Base-by-base conservation (phyloP, 305 asterid genomes). In the Fraxinus paxiana region DNA sequence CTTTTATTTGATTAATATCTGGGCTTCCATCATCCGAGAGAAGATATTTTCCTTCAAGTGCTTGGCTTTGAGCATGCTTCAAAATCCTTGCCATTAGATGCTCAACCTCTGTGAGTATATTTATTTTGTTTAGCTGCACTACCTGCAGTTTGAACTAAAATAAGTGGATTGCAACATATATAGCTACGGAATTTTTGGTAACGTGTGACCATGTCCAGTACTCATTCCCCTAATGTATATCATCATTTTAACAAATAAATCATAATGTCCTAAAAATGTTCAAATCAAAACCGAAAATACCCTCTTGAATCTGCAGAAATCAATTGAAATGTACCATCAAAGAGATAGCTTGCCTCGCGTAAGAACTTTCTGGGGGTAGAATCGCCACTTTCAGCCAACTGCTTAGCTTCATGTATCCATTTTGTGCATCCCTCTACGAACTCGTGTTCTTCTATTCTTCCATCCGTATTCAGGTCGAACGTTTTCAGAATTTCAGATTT, bases 61-160 rank as follows among this genome's bases (percentile, higher is more conserved):
- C 82, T 82, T 86, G 85, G 51, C 75, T 81, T 2, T 89, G 87
- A 1, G 79, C 85, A 48, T 87, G 92, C 87, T 85, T 88, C 80
- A 89, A 41, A 73, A 89, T 54, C 73, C 82, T 85, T 31, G 91
- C 87, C 91, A 89, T 89, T 67, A 89, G 43, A 77, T 73, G 87
- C 81, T 89, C 90, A 82, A 89, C 85, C 75, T 86, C 86, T 30
- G 78, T 77, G 22, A 81, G 76, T 34, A 82, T 81, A 6, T 59
- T 75, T 73, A 78, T 72, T 82, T 79, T 88, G 63, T 77, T 85
- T 67, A 84, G 77, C 54, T 79, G 82, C 41, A 84, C 84, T 51
- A 80, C 86, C 91, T 89, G 77, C 73, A 26, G 37, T 24, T 24
- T 12, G 73, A 65, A 35, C 56, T 2, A 51, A 6, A 30, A 31